These are phyloP conservation scores for Brassica carinata DNA, from an alignment of 345 rosid species.

Conservation along the genomic window DNA sequence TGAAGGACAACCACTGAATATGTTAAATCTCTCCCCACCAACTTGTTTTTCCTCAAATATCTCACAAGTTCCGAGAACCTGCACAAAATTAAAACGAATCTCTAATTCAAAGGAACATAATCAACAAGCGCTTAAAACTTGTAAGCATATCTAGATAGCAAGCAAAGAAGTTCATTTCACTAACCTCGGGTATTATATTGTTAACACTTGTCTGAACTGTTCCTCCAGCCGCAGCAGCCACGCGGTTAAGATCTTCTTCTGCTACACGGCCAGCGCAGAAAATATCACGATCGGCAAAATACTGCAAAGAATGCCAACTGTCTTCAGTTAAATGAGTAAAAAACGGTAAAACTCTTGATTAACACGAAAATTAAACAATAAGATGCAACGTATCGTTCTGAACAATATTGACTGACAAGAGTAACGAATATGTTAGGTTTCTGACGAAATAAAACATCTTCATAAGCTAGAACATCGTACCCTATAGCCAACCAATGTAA, in stretches of 20 bases:
- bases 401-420: slow-evolving; percentile 11
- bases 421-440: slow-evolving; percentile 8
- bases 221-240: slow-evolving; percentile 98
- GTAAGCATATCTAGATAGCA: slow-evolving; percentile 9
- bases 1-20: slow-evolving; percentile 98
- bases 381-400: neutral
- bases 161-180: slow-evolving; percentile 4
- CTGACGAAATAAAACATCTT: slow-evolving; percentile 7
- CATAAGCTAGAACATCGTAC: slow-evolving; percentile 6
- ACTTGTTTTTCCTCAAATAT: slow-evolving; percentile 95
- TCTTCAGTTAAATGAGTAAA: slow-evolving; percentile 14
- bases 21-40: slow-evolving; percentile 96
- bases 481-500: slow-evolving; percentile 15
- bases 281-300: slow-evolving; percentile 97
- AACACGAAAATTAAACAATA: slow-evolving; percentile 14
- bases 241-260: slow-evolving; percentile 92
- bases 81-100: slow-evolving; percentile 28
- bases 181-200: slow-evolving; percentile 85
- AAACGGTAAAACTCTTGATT: neutral
- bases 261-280: slow-evolving; percentile 99
- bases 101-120: slow-evolving; percentile 11
- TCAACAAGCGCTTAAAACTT: slow-evolving; percentile 5
- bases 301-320: slow-evolving; percentile 48
- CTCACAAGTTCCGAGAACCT: slow-evolving; percentile 98
- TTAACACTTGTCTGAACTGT: slow-evolving; percentile 95